Evolutionary conservation across 192 early-diverging fungal genomes (phyloP).

Genomic region (Coemansia sp.): DNA sequence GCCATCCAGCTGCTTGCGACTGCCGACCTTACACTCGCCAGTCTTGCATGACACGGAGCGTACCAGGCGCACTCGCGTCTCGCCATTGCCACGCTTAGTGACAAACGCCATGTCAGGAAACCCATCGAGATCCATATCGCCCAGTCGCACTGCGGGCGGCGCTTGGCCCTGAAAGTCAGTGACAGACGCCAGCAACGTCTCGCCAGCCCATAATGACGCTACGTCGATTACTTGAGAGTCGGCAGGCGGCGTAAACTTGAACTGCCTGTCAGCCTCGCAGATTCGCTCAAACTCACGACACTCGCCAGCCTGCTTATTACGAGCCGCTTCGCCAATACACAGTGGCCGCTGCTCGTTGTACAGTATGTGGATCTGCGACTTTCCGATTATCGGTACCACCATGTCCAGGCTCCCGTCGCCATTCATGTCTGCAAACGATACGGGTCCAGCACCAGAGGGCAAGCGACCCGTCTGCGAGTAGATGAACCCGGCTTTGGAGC

Average conservation of each 20-base stretch:
- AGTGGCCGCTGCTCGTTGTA: conserved; percentile 85
- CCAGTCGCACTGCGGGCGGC: conserved; percentile 65
- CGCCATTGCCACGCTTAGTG: conserved; percentile 38
- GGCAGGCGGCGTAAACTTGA: conserved; percentile 44
- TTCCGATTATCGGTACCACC: conserved; percentile 67
- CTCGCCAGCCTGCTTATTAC: conserved; percentile 17
- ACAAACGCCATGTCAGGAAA: conserved; percentile 85
- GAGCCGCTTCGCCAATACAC: conserved; percentile 56
- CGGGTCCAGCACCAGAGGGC: conserved; percentile 69
- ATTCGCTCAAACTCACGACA: conserved; percentile 72
- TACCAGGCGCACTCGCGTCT: conserved; percentile 67
- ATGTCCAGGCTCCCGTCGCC: conserved; percentile 90
- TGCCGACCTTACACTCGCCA: conserved; percentile 43
- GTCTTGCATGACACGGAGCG: conserved; percentile 65
- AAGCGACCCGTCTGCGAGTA: conserved; percentile 65
- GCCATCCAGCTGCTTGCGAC: conserved; percentile 54
- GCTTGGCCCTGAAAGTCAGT: conserved; percentile 61
- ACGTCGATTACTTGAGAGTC: conserved; percentile 42
- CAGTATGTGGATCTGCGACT: conserved; percentile 72
- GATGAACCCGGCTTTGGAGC: conserved; percentile 66
- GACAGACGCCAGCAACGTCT: conserved; percentile 46
- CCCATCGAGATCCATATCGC: conserved; percentile 90
- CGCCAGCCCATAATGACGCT: conserved; percentile 48
- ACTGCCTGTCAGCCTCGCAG: conserved; percentile 70
- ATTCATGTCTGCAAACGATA: conserved; percentile 94